Conservation (phyloP, 2,329 filamentous ascomycete species). For the Penicillium italicum region DNA sequence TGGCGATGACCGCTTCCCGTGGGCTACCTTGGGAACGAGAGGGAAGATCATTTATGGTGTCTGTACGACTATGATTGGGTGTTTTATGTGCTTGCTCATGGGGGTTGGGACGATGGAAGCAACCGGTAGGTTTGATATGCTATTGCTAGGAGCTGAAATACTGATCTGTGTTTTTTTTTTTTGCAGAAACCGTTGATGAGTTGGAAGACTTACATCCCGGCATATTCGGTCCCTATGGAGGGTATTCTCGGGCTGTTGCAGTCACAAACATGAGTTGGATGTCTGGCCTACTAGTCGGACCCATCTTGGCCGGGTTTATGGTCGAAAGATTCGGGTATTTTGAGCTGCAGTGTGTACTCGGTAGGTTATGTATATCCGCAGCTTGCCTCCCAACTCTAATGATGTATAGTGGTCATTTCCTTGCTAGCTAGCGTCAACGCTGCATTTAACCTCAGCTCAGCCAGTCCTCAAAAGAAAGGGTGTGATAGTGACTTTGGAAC, state of each 20-base stretch:
- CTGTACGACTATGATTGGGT: conserved; percentile 5
- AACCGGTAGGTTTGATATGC: conserved; percentile 1
- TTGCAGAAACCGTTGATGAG: conserved; percentile 12
- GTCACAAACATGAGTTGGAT: conserved; percentile 23
- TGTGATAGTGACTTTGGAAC: neutral
- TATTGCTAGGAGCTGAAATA: neutral
- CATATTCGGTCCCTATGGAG: conserved; percentile 22
- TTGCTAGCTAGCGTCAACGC: neutral
- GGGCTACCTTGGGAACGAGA: neutral
- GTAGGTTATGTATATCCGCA: neutral
- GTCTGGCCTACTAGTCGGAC: conserved; percentile 17
- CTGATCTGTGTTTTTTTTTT: neutral
- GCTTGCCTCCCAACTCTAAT: neutral
- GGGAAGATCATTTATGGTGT: neutral
- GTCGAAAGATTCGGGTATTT: conserved; percentile 14
- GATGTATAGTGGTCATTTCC: neutral
- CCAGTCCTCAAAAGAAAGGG: neutral
- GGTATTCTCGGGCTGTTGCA: conserved; percentile 23
- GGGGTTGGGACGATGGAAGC: conserved; percentile 8
- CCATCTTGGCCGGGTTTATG: conserved; percentile 14
- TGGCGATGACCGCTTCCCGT: conserved; percentile 1
- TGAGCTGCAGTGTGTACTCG: conserved; percentile 12
- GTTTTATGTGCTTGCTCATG: conserved; percentile 6
- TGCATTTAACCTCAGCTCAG: neutral
- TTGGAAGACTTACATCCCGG: conserved; percentile 17